phyloP scores from a whole-genome alignment of 495 filamentous ascomycete genomes.

The Aspergillus sclerotiicarbonarius region DNA sequence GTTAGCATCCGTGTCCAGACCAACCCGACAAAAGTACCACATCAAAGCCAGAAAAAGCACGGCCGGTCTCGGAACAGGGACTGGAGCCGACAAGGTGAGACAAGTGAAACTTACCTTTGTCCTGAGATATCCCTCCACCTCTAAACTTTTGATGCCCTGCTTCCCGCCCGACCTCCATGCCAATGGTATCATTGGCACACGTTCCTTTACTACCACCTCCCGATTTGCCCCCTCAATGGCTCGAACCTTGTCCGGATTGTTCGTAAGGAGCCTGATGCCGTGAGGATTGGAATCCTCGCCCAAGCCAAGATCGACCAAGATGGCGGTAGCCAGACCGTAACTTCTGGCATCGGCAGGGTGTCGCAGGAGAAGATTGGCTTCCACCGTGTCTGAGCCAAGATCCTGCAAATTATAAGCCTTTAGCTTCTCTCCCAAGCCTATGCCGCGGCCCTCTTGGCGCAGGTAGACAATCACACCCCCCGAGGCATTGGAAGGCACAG shows the following conservation, averaged over 20 bases:
- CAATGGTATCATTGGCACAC: slow-evolving; percentile 93
- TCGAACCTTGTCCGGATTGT: slow-evolving; percentile 95
- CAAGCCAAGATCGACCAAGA: slow-evolving; percentile 80
- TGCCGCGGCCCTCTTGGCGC: slow-evolving; percentile 92
- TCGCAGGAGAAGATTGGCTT: slow-evolving; percentile 86
- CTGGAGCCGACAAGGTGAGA: neutral
- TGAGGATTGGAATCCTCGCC: slow-evolving; percentile 54
- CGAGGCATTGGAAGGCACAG: slow-evolving; percentile 50
- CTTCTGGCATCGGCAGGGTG: slow-evolving; percentile 93
- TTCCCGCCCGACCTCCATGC: slow-evolving; percentile 82
- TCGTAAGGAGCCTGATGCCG: slow-evolving; percentile 86
- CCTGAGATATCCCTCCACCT: slow-evolving; percentile 88
- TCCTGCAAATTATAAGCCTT: slow-evolving; percentile 99
- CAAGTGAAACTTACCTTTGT: slow-evolving; percentile 71
- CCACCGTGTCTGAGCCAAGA: slow-evolving; percentile 90
- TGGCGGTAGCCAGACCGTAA: slow-evolving; percentile 93
- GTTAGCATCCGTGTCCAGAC: slow-evolving; percentile 10
- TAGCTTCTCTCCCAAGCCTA: slow-evolving; percentile 90
- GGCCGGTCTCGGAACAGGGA: neutral
- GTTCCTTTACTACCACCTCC: slow-evolving; percentile 82
- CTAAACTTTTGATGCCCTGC: slow-evolving; percentile 77
- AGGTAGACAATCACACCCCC: slow-evolving; percentile 94
- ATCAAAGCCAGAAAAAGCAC: neutral
- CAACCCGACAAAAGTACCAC: neutral
- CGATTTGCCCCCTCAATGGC: slow-evolving; percentile 89